phyloP scores from a whole-genome alignment of 805 yeast genomes.

The Hanseniaspora jakobsenii region DNA sequence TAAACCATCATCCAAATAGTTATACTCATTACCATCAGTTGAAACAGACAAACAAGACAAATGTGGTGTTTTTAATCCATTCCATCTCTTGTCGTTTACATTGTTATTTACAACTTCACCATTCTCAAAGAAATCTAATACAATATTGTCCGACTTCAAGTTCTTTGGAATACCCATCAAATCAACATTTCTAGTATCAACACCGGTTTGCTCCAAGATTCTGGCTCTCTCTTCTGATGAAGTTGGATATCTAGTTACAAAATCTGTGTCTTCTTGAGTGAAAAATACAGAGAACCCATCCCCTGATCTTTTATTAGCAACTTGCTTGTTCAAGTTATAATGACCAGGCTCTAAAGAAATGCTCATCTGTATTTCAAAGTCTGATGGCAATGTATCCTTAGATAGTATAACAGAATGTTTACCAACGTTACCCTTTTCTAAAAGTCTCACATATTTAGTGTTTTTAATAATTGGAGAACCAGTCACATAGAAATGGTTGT shows the following conservation, averaged over 20 bases:
- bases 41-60: conserved; percentile 12
- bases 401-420: conserved; percentile 14
- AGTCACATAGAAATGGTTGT: conserved; percentile 9
- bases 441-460: conserved; percentile 12
- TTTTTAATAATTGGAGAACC: conserved; percentile 16
- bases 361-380: conserved; percentile 15
- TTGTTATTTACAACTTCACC: conserved; percentile 12
- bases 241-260: conserved; percentile 13
- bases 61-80: conserved; percentile 13
- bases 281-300: conserved; percentile 16
- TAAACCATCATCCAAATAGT: conserved; percentile 15
- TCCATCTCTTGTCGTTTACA: conserved; percentile 10
- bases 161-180: conserved; percentile 17
- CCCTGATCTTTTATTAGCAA: conserved; percentile 15
- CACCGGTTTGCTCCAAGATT: conserved; percentile 11
- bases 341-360: conserved; percentile 15
- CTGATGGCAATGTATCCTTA: conserved; percentile 11
- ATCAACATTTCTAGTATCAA: conserved; percentile 16
- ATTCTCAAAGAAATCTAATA: conserved; percentile 16
- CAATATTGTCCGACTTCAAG: conserved; percentile 13
- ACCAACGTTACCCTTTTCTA: conserved; percentile 13
- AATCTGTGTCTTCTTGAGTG: conserved; percentile 8
- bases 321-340: conserved; percentile 9
- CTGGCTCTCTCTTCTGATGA: conserved; percentile 13
- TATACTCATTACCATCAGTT: conserved; percentile 13